Evolutionary conservation across 192 early-diverging fungal genomes (phyloP), one percentile per base, ranked within the genome.

Genomic region (Backusella australiensis): DNA sequence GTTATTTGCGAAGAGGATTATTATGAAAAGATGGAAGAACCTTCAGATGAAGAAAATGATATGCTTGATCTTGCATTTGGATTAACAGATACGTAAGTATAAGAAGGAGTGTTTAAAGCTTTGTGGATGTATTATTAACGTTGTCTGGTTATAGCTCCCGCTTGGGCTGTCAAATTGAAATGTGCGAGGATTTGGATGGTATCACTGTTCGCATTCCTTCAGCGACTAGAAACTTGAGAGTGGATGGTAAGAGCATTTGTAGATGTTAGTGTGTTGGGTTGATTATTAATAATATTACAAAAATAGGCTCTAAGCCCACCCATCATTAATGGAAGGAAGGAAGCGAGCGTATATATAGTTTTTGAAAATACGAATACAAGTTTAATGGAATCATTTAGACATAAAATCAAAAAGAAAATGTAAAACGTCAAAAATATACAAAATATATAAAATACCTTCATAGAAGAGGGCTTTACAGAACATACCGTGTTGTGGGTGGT

Each of bases 1-100:
- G 92, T 99, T 36, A 93, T 99, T 32, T 81, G 95, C 72, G 93
- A 94, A 1, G 90, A 89, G 29, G 83, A 92, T 34, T 90, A 92
- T 74, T 99, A 90, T 83, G 89, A 95, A 41, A 91, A 89, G 74
- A 86, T 99, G 68, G 94, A 93, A 23, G 96, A 98, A 80, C 97
- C 97, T 3, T 89, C 92, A 6, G 97, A 99, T 81, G 97, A 99
- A 78, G 97, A 99, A 75, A 96, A 98, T 78, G 97, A 99, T 82
- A 98, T 99, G 96, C 82, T 99, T 53, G 97, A 99, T 86, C 77
- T 99, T 77, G 96, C 96, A 15, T 99, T 96, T 87, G 96, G 95
- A 12, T 86, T 98, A 73, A 97, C 96, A 12, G 96, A 98, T 66
- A 99, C 96, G 88, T 97, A 84, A 77, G 91, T 81, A 36, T 39